These are phyloP conservation scores for Pythium oligandrum DNA, from an alignment of 352 stramenopile species.

Conservation along the genomic window DNA sequence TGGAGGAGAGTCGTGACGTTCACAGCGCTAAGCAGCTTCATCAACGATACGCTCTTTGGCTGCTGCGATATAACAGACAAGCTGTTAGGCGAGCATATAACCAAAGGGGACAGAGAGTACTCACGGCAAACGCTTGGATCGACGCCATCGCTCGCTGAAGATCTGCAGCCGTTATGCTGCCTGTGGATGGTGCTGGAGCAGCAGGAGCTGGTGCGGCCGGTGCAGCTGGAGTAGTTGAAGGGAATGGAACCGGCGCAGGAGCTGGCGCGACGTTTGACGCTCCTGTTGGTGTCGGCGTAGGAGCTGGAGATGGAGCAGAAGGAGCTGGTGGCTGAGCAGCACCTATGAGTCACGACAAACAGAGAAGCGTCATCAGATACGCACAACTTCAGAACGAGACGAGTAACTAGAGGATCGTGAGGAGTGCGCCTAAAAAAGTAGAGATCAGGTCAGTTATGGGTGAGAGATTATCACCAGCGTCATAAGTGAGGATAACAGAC, in stretches of 20 bases:
- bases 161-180: slow-evolving; percentile 68
- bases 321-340: slow-evolving; percentile 1
- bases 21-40: slow-evolving; percentile 53
- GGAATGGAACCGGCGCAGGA: slow-evolving; percentile 3
- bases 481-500: no score
- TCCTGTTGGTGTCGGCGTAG: neutral
- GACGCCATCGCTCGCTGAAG: slow-evolving; percentile 84
- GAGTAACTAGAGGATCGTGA: no score
- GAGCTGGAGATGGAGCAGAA: slow-evolving; percentile 7
- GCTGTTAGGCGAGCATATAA: neutral
- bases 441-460: no score
- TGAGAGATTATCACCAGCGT: no score
- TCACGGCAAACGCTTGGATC: slow-evolving; percentile 59
- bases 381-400: no score
- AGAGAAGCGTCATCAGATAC: no score
- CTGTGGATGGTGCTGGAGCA: slow-evolving; percentile 6
- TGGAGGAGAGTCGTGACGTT: slow-evolving; percentile 57
- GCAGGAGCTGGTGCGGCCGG: slow-evolving; percentile 10
- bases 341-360: no score
- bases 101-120: neutral
- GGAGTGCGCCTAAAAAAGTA: no score
- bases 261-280: neutral
- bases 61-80: slow-evolving; percentile 24
- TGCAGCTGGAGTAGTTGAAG: slow-evolving; percentile 5
- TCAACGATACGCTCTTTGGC: slow-evolving; percentile 56